phyloP scores from a whole-genome alignment of 2,329 filamentous ascomycete species.

The Nigrograna mackinnonii region DNA sequence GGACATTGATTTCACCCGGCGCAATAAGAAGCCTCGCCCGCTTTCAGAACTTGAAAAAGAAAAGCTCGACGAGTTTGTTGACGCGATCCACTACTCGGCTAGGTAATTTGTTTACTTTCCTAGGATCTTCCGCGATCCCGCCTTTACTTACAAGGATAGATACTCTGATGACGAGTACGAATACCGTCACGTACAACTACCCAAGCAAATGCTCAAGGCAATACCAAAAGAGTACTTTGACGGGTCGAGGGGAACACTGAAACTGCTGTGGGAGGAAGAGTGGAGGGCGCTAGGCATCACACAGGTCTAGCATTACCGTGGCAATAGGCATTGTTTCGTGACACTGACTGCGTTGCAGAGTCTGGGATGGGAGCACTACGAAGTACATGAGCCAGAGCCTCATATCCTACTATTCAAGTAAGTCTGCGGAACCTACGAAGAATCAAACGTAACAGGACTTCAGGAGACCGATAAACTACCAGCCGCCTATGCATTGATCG shows the following conservation, averaged over 20 bases:
- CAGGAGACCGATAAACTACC: conserved; percentile 84
- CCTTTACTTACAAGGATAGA: conserved; percentile 58
- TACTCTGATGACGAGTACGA: conserved; percentile 93
- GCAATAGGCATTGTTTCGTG: neutral
- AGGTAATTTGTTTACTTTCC: conserved; percentile 61
- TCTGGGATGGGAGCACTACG: conserved; percentile 98
- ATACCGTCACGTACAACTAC: conserved; percentile 96
- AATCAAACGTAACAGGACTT: conserved; percentile 10
- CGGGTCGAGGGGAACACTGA: conserved; percentile 84
- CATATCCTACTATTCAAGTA: conserved; percentile 99
- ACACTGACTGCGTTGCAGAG: conserved; percentile 61
- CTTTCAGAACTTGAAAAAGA: conserved; percentile 81
- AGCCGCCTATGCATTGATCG: conserved; percentile 60
- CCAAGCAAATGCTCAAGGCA: conserved; percentile 96
- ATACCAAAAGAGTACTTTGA: conserved; percentile 97
- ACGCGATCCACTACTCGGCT: conserved; percentile 93
- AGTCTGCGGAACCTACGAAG: conserved; percentile 41
- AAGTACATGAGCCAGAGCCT: conserved; percentile 97
- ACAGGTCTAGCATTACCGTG: conserved; percentile 71
- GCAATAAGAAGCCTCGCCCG: conserved; percentile 83
- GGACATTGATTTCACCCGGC: conserved; percentile 79
- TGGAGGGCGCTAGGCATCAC: conserved; percentile 98
- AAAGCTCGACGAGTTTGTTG: conserved; percentile 86
- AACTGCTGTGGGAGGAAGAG: conserved; percentile 97
- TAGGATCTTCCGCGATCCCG: conserved; percentile 19